Evolutionary conservation across 345 rosid genomes (phyloP).

Genomic region (Murraya koenigii): DNA sequence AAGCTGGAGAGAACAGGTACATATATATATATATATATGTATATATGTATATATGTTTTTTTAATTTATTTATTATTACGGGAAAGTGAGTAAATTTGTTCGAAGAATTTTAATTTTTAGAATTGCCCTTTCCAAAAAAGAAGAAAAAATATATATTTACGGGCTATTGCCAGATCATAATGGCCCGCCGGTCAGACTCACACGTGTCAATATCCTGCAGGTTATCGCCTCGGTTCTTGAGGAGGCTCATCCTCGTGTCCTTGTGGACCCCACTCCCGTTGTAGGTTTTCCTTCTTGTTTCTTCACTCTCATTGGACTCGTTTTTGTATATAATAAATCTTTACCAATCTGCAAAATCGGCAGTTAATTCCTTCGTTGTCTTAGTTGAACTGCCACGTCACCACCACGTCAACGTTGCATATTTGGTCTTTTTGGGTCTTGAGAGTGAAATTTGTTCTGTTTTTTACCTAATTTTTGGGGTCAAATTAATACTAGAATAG

Average conservation of each 20-base stretch:
- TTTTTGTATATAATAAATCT: no score
- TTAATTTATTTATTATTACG: not conserved
- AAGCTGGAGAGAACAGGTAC: not conserved
- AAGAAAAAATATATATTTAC: not conserved
- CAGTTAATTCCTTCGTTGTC: not conserved
- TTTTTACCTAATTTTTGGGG: not conserved
- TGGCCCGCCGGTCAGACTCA: not conserved
- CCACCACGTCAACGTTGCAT: not conserved
- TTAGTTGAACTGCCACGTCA: not conserved
- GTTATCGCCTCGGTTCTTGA: conserved; percentile 1
- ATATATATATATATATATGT: not conserved
- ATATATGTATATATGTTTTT: no score
- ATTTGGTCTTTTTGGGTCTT: no score
- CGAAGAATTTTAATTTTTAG: not conserved
- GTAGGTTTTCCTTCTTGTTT: not conserved
- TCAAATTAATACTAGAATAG: not conserved
- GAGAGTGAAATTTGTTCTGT: not conserved
- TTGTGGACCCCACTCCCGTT: not conserved
- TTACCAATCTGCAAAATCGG: not conserved
- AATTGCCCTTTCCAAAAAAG: not conserved
- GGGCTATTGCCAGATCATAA: not conserved
- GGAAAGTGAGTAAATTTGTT: conserved; percentile 1
- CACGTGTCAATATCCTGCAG: conserved; percentile 7
- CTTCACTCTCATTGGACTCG: no score
- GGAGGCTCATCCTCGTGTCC: not conserved